Conservation (phyloP, 768 basidiomycete genomes). For the Panaeolus papilionaceus region DNA sequence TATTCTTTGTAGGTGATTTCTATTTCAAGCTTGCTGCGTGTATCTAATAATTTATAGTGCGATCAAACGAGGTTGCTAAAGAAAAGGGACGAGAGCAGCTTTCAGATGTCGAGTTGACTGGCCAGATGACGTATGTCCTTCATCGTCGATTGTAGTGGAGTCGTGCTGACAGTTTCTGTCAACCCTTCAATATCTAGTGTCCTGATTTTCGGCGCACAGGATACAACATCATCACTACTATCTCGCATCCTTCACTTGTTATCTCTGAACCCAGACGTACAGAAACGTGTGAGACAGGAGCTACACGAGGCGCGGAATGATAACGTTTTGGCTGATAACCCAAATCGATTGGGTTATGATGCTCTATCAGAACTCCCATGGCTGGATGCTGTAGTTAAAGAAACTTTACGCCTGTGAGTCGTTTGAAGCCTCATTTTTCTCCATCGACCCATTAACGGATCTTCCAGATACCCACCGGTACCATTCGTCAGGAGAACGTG, state of each 20-base stretch:
- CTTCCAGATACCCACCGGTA: slow-evolving; percentile 48
- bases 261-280: slow-evolving; percentile 43
- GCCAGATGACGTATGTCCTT: slow-evolving; percentile 53
- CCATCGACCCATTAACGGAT: background rate
- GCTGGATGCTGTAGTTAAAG: slow-evolving; percentile 53
- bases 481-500: slow-evolving; percentile 53
- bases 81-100: slow-evolving; percentile 38
- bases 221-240: slow-evolving; percentile 53
- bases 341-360: slow-evolving; percentile 39
- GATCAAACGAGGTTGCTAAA: slow-evolving; percentile 43
- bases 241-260: slow-evolving; percentile 49
- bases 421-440: background rate
- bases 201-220: slow-evolving; percentile 56
- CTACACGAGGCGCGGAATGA: slow-evolving; percentile 32
- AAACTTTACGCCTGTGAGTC: slow-evolving; percentile 50
- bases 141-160: background rate
- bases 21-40: background rate
- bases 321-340: slow-evolving; percentile 23
- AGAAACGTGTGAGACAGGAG: slow-evolving; percentile 45
- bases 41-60: slow-evolving; percentile 18
- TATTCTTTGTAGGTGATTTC: slow-evolving; percentile 45
- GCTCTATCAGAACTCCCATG: slow-evolving; percentile 43
- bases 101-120: slow-evolving; percentile 50
- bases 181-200: slow-evolving; percentile 36
- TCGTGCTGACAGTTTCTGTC: slow-evolving; percentile 1